Conservation (phyloP, 768 basidiomycete species). For the Hericium coralloides region DNA sequence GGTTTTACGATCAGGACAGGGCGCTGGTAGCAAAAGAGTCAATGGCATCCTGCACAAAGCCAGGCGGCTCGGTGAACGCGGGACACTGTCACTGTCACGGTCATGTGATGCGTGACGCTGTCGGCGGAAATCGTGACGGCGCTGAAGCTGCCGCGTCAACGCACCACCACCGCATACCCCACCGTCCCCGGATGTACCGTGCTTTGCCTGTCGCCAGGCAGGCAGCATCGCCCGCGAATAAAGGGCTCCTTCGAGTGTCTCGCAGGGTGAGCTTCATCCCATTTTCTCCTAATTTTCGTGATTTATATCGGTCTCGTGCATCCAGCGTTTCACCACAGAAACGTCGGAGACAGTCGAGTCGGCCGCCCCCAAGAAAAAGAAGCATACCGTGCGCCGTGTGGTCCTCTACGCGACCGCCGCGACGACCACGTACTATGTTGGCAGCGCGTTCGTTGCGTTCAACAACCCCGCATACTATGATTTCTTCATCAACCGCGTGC, state of each 20-base stretch:
- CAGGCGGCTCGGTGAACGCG: too few species aligned
- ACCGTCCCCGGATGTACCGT: constrained; percentile 36
- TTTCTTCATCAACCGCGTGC: constrained; percentile 75
- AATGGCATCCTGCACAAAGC: too few species aligned
- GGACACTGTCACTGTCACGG: neutral
- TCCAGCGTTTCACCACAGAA: constrained; percentile 59
- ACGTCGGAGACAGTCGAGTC: constrained; percentile 11
- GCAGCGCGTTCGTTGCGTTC: constrained; percentile 72
- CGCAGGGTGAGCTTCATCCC: constrained; percentile 43
- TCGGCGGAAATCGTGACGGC: neutral
- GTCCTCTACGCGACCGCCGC: constrained; percentile 60
- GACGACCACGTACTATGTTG: constrained; percentile 72
- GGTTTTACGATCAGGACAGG: too few species aligned
- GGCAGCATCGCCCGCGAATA: constrained; percentile 32
- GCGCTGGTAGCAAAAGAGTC: too few species aligned
- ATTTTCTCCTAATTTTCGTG: constrained; percentile 5
- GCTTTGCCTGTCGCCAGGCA: constrained; percentile 48
- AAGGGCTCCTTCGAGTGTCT: constrained; percentile 40
- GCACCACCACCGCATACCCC: neutral
- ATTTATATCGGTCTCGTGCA: neutral
- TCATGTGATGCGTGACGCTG: neutral
- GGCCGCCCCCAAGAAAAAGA: constrained; percentile 41
- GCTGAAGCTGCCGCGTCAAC: neutral
- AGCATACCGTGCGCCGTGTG: constrained; percentile 44
- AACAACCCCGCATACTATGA: constrained; percentile 76